Conservation (phyloP, 2,329 filamentous ascomycete species). For the Rhynchosporium secalis region DNA sequence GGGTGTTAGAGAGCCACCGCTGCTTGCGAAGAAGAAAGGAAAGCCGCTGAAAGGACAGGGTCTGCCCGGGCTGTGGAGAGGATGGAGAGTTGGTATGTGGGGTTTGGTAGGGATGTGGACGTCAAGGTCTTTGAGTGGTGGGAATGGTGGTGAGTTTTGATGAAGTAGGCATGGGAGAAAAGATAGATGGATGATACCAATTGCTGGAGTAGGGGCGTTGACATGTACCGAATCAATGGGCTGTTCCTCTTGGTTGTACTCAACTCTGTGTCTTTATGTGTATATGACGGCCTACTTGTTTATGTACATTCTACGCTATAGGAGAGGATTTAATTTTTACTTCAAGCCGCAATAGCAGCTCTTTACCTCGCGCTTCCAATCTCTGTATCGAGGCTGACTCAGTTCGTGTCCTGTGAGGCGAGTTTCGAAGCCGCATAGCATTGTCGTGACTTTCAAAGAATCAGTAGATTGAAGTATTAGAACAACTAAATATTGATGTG, state of each 20-base stretch:
- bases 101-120: constrained; percentile 57
- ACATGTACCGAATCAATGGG: constrained; percentile 8
- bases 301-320: background rate
- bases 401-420: too few species aligned
- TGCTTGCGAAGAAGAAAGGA: constrained; percentile 9
- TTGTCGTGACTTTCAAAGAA: too few species aligned
- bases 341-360: background rate
- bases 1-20: constrained; percentile 47
- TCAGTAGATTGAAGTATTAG: too few species aligned
- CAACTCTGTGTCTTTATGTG: constrained; percentile 26
- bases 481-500: too few species aligned
- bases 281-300: constrained; percentile 16
- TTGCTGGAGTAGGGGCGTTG: constrained; percentile 20
- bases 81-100: constrained; percentile 59
- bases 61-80: constrained; percentile 55
- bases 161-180: background rate
- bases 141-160: constrained; percentile 37
- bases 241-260: constrained; percentile 18
- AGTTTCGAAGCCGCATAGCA: too few species aligned
- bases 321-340: background rate
- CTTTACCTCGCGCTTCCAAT: background rate
- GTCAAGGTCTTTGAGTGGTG: constrained; percentile 34
- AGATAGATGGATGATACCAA: constrained; percentile 26
- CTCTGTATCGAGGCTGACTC: too few species aligned
- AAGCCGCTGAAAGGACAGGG: constrained; percentile 49